These are phyloP conservation scores for Jimgerdemannia flammicorona DNA, from an alignment of 192 early-diverging fungal genomes.

Conservation along the genomic window DNA sequence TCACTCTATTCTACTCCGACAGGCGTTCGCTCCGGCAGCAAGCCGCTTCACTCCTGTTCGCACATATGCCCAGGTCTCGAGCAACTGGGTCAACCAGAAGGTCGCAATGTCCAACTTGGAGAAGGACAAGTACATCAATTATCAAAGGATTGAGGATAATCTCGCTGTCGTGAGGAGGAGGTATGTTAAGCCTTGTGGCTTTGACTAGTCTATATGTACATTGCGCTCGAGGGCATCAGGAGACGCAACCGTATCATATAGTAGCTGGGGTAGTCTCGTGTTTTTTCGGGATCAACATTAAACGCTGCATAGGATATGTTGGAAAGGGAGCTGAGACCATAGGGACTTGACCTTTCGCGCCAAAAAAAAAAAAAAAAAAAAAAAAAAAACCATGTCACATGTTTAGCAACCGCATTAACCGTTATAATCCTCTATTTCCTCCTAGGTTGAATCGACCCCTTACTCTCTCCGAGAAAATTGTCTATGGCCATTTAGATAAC, in stretches of 20 bases:
- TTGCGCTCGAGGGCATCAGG: neutral
- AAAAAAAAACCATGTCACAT: neutral
- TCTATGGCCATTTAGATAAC: constrained; percentile 97
- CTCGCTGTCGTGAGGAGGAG: constrained; percentile 89
- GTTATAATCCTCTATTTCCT: constrained; percentile 4
- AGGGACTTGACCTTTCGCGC: too few relatives aligned
- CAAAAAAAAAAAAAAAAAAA: neutral
- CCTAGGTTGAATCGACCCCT: constrained; percentile 82
- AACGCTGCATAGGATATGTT: neutral
- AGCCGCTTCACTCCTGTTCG: constrained; percentile 31
- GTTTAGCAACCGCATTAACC: constrained; percentile 1
- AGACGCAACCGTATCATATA: too few relatives aligned
- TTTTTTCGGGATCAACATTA: neutral
- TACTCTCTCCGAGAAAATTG: constrained; percentile 96
- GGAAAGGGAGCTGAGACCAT: too few relatives aligned
- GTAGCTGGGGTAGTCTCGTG: too few relatives aligned
- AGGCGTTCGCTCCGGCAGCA: constrained; percentile 25
- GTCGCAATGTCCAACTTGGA: constrained; percentile 93
- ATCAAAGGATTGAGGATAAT: constrained; percentile 94
- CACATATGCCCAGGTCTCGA: constrained; percentile 51
- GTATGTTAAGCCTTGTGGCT: constrained; percentile 37
- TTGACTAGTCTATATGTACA: neutral
- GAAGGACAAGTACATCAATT: constrained; percentile 95
- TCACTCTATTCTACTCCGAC: neutral
- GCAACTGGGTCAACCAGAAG: constrained; percentile 53